Evolutionary conservation across 208 protist genomes (phyloP), one percentile per base, ranked within the genome.

Genomic region (Acanthamoeba triangularis): DNA sequence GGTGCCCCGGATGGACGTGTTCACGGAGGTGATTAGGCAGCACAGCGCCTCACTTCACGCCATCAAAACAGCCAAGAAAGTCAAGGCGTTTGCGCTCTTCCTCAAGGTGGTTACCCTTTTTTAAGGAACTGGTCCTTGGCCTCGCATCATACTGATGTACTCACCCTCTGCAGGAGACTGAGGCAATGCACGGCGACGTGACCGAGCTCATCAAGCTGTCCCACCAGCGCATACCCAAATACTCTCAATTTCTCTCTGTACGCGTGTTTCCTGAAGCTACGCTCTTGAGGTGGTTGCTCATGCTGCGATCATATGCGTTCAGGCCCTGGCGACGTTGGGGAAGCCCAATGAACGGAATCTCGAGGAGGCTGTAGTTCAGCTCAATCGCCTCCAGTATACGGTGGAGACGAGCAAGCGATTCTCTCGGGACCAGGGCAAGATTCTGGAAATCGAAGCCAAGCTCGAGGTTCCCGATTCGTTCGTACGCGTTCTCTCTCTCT

Each of bases 331-430:
- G 25, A 37, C 14, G 41, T 56, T 47, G 41, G 41, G 20, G 11
- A 85, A 85, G 28, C 23, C 33, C 23, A 47, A 56, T 37, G 76
- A 85, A 28, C 8, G 28, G 47, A 6, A 85, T 25, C 23, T 85
- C 6, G 76, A 85, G 30, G 76, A 85, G n/a, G 76, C 41, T 18
- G 16, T 85, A 5, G 41, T 85, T 13, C 76, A 85, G 18, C 76
- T 85, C 44, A 85, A 85, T 30, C 35, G 76, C 44, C 35, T 85
- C 28, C 76, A 85, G 76, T 85, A 85, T 37, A 35, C 33, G 37
- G 44, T 59, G 28, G 76, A 85, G 76, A 85, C n/a, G 1, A 30
- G 41, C 76, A 85, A 85, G 47, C 41, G 33, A 30, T 85, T 35
- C 25, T 85, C 76, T 6, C 76, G 76, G 2, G 76, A 85, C n/a